These are phyloP conservation scores for Endotrypanum monterogeii DNA, from an alignment of 208 protist genomes.

Conservation along the genomic window DNA sequence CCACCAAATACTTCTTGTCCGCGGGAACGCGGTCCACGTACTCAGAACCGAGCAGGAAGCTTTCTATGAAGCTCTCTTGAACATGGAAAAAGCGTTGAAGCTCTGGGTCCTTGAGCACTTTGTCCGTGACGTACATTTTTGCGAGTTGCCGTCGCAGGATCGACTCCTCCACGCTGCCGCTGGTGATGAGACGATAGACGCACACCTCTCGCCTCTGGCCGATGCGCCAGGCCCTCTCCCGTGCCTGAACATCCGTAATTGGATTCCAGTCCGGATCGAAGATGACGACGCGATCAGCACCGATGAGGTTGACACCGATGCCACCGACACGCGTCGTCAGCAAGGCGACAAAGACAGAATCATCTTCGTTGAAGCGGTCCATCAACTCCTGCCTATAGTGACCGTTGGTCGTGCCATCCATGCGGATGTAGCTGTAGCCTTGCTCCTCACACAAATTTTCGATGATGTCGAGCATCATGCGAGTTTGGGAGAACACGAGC, in stretches of 20 bases:
- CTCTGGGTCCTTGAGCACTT: slow-evolving; percentile 95
- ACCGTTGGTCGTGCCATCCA: slow-evolving; percentile 95
- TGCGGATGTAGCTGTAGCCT: slow-evolving; percentile 88
- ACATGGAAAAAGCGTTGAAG: slow-evolving; percentile 95
- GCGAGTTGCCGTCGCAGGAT: slow-evolving; percentile 97
- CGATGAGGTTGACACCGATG: slow-evolving; percentile 98
- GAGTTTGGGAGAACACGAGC: slow-evolving; percentile 97
- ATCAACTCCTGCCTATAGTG: slow-evolving; percentile 89
- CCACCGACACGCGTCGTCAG: slow-evolving; percentile 97
- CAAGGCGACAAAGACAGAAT: slow-evolving; percentile 94
- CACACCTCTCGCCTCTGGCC: slow-evolving; percentile 96
- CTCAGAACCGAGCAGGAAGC: slow-evolving; percentile 89
- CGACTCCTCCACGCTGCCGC: slow-evolving; percentile 99
- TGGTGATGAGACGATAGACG: slow-evolving; percentile 97
- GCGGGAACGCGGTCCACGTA: slow-evolving; percentile 64
- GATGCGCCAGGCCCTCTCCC: slow-evolving; percentile 96
- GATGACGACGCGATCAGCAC: slow-evolving; percentile 98
- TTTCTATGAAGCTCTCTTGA: slow-evolving; percentile 86
- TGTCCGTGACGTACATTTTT: slow-evolving; percentile 95
- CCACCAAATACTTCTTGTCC: slow-evolving; percentile 62
- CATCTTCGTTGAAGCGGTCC: slow-evolving; percentile 95
- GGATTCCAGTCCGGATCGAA: slow-evolving; percentile 99
- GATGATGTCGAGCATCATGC: slow-evolving; percentile 98
- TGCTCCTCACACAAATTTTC: slow-evolving; percentile 89
- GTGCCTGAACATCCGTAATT: slow-evolving; percentile 88